A percentile compares a stretch with the other conserved stretches of the same genome.
Conservation (phyloP, 306 rosid genomes). For the Cicer bijugum region DNA sequence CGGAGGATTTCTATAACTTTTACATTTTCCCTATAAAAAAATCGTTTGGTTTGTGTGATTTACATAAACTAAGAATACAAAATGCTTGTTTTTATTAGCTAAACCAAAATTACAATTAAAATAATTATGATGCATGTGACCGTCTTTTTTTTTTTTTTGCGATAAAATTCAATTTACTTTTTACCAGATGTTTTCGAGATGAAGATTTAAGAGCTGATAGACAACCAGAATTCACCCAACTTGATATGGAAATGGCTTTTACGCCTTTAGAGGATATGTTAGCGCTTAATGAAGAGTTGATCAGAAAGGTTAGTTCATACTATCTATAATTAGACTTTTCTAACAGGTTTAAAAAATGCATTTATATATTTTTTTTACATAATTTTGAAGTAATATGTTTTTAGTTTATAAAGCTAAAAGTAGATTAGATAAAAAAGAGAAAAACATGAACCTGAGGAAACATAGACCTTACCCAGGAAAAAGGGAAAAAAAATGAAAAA, state of each 20-base stretch:
- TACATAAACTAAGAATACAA: background rate
- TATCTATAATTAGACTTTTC: slow-evolving; percentile 23
- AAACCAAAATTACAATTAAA: slow-evolving; percentile 9
- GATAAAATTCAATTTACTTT: slow-evolving; percentile 33
- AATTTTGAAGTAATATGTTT: background rate
- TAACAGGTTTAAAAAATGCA: slow-evolving; percentile 19
- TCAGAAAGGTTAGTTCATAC: slow-evolving; percentile 71
- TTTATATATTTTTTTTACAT: background rate
- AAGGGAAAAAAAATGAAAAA: no score
- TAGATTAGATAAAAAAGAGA: no score
- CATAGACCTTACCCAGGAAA: no score
- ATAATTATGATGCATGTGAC: slow-evolving; percentile 21
- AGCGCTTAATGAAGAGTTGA: slow-evolving; percentile 87
- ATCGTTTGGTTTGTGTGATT: slow-evolving; percentile 22
- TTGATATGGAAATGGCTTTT: slow-evolving; percentile 96
- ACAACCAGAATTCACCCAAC: slow-evolving; percentile 97
- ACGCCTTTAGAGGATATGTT: slow-evolving; percentile 91
- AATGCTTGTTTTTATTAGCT: background rate
- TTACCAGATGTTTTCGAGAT: slow-evolving; percentile 87
- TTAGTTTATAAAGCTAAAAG: no score
- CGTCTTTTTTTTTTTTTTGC: background rate
- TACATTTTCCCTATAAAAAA: background rate
- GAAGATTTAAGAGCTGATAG: slow-evolving; percentile 97
- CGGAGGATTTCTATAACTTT: background rate
- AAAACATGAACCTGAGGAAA: no score